Evolutionary conservation across 768 basidiomycete genomes (phyloP).

Genomic region (Lentinula boryana): DNA sequence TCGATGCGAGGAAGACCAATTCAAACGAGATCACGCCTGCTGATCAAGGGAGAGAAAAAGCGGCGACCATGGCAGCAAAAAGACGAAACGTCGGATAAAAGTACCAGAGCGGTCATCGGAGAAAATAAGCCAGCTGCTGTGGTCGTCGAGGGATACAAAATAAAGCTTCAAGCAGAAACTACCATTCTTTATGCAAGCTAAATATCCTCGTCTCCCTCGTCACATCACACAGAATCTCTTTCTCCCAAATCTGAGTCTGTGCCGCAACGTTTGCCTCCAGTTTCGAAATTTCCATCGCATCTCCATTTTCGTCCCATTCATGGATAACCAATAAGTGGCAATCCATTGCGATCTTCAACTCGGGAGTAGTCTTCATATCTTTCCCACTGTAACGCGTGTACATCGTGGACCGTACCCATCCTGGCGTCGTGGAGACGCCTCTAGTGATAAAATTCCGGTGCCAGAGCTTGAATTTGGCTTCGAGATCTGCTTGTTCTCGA

Average conservation of each 20-base stretch:
- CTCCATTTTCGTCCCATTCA: not conserved
- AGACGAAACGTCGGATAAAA: too few species aligned
- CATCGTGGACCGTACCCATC: not conserved
- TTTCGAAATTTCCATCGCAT: not conserved
- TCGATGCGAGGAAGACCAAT: too few species aligned
- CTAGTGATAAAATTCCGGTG: not conserved
- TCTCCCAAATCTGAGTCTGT: not conserved
- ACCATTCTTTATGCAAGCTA: not conserved
- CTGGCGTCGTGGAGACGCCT: not conserved
- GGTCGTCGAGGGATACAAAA: too few species aligned
- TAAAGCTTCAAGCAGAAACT: too few species aligned
- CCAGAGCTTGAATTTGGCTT: not conserved
- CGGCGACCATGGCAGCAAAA: too few species aligned
- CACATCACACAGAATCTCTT: not conserved
- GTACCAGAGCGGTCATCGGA: too few species aligned
- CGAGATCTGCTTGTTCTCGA: not conserved
- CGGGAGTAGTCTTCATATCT: not conserved
- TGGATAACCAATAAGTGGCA: not conserved
- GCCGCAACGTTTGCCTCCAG: not conserved
- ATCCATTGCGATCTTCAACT: not conserved
- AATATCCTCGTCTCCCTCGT: not conserved
- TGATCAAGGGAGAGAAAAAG: too few species aligned
- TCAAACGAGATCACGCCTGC: too few species aligned
- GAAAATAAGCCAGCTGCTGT: too few species aligned
- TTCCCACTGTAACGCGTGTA: not conserved